Evolutionary conservation across 768 basidiomycete species (phyloP).

Genomic region (Candolleomyces efflorescens): DNA sequence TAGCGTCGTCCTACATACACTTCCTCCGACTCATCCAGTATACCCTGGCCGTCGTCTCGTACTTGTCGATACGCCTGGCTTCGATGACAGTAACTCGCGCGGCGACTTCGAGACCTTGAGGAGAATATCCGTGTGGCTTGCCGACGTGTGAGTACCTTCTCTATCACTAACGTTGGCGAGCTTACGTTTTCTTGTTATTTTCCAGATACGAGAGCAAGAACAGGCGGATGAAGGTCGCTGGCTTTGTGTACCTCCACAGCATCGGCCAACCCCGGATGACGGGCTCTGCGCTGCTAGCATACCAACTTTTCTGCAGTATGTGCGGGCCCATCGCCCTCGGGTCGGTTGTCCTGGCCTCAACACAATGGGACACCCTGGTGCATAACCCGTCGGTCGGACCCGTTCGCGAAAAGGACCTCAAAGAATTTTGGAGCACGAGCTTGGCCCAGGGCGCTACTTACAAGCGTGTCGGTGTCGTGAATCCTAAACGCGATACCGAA

Average conservation of each 20-base stretch:
- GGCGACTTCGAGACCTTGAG: slow-evolving; percentile 21
- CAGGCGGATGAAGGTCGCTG: slow-evolving; percentile 7
- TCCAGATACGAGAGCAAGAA: slow-evolving; percentile 4
- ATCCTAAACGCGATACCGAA: no score
- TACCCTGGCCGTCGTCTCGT: slow-evolving; percentile 6
- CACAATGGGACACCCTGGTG: slow-evolving; percentile 8
- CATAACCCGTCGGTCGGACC: background rate
- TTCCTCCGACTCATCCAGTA: no score
- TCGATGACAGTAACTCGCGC: slow-evolving; percentile 21
- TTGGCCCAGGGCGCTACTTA: background rate
- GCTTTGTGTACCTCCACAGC: slow-evolving; percentile 12
- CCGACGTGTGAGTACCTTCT: no score
- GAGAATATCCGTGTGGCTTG: slow-evolving; percentile 22
- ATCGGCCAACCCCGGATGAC: slow-evolving; percentile 10
- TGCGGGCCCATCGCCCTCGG: slow-evolving; percentile 8
- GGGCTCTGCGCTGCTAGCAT: slow-evolving; percentile 2
- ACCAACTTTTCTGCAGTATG: slow-evolving; percentile 9
- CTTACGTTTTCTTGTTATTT: no score
- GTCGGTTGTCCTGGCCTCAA: slow-evolving; percentile 10
- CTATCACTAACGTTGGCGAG: no score
- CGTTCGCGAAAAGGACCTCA: background rate
- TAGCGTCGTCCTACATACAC: no score
- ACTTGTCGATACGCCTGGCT: slow-evolving; percentile 23
- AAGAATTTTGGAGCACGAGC: background rate
- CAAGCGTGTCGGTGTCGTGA: background rate